Conservation (phyloP, 495 filamentous ascomycete species). For the Barbatosphaeria neglecta region DNA sequence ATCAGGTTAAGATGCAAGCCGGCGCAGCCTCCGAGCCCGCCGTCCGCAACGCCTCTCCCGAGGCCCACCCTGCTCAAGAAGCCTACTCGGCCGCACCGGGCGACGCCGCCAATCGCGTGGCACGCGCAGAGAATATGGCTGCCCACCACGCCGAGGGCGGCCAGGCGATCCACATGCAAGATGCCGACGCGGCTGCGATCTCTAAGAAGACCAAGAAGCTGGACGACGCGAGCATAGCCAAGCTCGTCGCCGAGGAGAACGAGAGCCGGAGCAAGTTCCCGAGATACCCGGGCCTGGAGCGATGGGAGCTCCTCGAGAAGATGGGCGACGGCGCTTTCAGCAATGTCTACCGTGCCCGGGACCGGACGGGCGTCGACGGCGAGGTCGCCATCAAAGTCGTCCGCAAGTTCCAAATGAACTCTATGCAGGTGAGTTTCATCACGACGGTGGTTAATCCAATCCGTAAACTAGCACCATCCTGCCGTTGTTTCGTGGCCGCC, state of each 20-base stretch:
- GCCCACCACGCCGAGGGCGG: slow-evolving; percentile 37
- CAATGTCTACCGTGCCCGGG: slow-evolving; percentile 87
- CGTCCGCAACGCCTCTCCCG: slow-evolving; percentile 3
- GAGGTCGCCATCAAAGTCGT: slow-evolving; percentile 98
- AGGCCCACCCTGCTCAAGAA: slow-evolving; percentile 15
- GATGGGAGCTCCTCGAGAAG: slow-evolving; percentile 86
- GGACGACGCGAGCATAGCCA: slow-evolving; percentile 59
- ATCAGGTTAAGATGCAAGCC: slow-evolving; percentile 13
- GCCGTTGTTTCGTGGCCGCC: slow-evolving; percentile 11
- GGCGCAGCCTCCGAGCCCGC: slow-evolving; percentile 14
- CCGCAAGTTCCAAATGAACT: slow-evolving; percentile 97
- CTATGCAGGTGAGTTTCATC: slow-evolving; percentile 70
- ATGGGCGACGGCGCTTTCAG: slow-evolving; percentile 99
- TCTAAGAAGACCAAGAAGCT: slow-evolving; percentile 39
- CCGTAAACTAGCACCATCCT: no score
- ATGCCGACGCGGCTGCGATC: slow-evolving; percentile 2
- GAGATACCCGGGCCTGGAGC: slow-evolving; percentile 79
- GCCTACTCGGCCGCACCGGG: slow-evolving; percentile 47
- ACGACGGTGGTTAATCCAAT: slow-evolving; percentile 5
- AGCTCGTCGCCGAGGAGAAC: slow-evolving; percentile 84
- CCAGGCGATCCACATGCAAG: slow-evolving; percentile 12
- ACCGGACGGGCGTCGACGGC: slow-evolving; percentile 51
- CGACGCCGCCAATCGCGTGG: slow-evolving; percentile 50
- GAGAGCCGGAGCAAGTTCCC: slow-evolving; percentile 75
- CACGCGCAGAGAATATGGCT: slow-evolving; percentile 48